Evolutionary conservation across 768 basidiomycete species (phyloP).

Genomic region (Phylloporus sp.): DNA sequence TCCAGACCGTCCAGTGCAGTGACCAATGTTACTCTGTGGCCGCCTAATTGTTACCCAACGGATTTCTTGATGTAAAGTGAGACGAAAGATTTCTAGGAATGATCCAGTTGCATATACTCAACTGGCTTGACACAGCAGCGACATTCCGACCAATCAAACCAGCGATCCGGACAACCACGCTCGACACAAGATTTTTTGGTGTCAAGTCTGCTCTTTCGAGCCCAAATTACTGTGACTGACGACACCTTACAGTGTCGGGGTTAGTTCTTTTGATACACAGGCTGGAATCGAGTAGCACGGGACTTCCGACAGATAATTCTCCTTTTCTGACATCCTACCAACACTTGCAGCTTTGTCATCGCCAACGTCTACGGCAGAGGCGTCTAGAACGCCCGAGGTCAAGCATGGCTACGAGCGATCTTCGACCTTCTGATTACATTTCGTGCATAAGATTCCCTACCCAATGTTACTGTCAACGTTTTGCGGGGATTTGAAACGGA

Average conservation of each 20-base stretch:
- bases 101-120: neutral
- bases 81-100: neutral
- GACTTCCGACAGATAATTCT: slow-evolving; percentile 40
- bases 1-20: slow-evolving; percentile 39
- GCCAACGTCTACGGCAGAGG: slow-evolving; percentile 50
- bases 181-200: slow-evolving; percentile 51
- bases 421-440: slow-evolving; percentile 39
- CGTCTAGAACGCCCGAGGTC: slow-evolving; percentile 34
- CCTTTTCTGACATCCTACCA: slow-evolving; percentile 47
- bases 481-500: slow-evolving; percentile 46
- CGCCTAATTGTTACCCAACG: slow-evolving; percentile 41
- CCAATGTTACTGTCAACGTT: slow-evolving; percentile 44
- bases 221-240: slow-evolving; percentile 1
- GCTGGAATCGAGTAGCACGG: slow-evolving; percentile 33
- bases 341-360: slow-evolving; percentile 45
- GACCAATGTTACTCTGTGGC: slow-evolving; percentile 46
- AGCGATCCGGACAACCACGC: slow-evolving; percentile 41
- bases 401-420: slow-evolving; percentile 44
- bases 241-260: slow-evolving; percentile 34
- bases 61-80: slow-evolving; percentile 48
- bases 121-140: slow-evolving; percentile 28
- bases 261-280: slow-evolving; percentile 37
- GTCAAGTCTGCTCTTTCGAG: slow-evolving; percentile 39
- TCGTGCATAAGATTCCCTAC: slow-evolving; percentile 23
- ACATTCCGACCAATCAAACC: slow-evolving; percentile 41